Base-by-base conservation (phyloP, 2,329 filamentous ascomycete genomes). In the Aspergillus neotritici region DNA sequence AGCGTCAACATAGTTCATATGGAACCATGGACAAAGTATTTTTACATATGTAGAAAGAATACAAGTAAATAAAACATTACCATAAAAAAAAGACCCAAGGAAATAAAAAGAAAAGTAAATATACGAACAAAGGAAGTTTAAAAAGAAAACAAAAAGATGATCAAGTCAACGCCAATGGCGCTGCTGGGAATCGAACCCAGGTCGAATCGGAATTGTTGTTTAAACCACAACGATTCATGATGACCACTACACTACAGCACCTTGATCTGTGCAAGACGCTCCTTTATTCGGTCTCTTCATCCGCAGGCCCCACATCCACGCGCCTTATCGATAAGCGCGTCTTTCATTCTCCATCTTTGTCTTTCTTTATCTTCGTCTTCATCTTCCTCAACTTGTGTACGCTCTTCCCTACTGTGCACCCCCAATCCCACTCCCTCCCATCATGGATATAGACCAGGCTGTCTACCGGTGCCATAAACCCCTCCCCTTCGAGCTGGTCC, bases 401-500 rank as follows among this genome's bases (percentile, higher is more conserved):
- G 21, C 21, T 25, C 21, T 25, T 25, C 21, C 21, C 21, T 9
- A n/a, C n/a, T n/a, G n/a, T n/a, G n/a, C n/a, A 25, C 16, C 12
- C 34, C 44, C 37, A 17, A 14, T 30, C 28, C 29, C 38, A 31
- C 35, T 44, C 16, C 13, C 41, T 21, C 37, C 39, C 30, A 54
- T 51, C 48, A 58, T 58, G 47, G 47, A 40, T 25, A 48, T 48
- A 17, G 38, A 50, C n/a, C 46, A 44, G 10, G 46, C 52, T 29
- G 47, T 31, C 11, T 84, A 82, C 63, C 75, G 77, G 50, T 64
- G 72, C n/a, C 73, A 75, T 5, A 73, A 69, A 48, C 64, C 68
- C 33, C 66, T 89, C 10, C 79, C 82, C 1, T 78, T 75, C 45
- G 80, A 85, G 54, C 66, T 90, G 13, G 77, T 75, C 43, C 72